Percentiles rank a stretch among this genome's conserved stretches.
phyloP scores from a whole-genome alignment of 2,329 filamentous ascomycete genomes.

The Penicillium sp. region DNA sequence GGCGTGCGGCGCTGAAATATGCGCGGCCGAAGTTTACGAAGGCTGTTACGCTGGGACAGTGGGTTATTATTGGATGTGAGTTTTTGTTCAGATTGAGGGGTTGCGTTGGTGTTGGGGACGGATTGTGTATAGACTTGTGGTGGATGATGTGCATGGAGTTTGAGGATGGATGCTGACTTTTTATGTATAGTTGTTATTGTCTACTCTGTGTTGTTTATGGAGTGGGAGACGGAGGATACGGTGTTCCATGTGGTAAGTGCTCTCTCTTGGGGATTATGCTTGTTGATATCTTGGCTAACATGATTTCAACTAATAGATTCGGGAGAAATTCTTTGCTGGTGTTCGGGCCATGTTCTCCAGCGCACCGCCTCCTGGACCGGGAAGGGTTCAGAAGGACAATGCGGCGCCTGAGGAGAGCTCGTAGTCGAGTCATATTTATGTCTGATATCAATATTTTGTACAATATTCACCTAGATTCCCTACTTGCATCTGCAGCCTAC shows the following conservation, averaged over 20 bases:
- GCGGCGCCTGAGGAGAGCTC: not conserved
- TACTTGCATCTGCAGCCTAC: not conserved
- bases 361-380: slow-evolving; percentile 28
- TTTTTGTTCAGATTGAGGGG: slow-evolving; percentile 13
- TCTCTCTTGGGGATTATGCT: not conserved
- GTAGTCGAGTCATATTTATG: not conserved
- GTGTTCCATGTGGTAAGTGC: slow-evolving; percentile 41
- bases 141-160: not conserved
- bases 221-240: slow-evolving; percentile 42
- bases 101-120: not conserved
- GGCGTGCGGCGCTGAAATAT: slow-evolving; percentile 60
- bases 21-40: slow-evolving; percentile 58
- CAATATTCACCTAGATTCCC: slow-evolving; percentile 4
- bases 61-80: slow-evolving; percentile 51
- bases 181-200: slow-evolving; percentile 36
- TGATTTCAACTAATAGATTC: slow-evolving; percentile 23
- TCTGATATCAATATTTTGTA: not conserved
- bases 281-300: slow-evolving; percentile 1
- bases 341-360: slow-evolving; percentile 33
- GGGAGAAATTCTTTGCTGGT: slow-evolving; percentile 31
- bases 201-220: slow-evolving; percentile 45
- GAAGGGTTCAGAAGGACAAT: slow-evolving; percentile 19
- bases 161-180: slow-evolving; percentile 10
- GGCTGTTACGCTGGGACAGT: slow-evolving; percentile 57
- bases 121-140: not conserved